A percentile compares a stretch with the other conserved stretches of the same genome.
Evolutionary conservation across 2,329 filamentous ascomycete species (phyloP).

Genomic region (Pseudopyricularia cyperi): DNA sequence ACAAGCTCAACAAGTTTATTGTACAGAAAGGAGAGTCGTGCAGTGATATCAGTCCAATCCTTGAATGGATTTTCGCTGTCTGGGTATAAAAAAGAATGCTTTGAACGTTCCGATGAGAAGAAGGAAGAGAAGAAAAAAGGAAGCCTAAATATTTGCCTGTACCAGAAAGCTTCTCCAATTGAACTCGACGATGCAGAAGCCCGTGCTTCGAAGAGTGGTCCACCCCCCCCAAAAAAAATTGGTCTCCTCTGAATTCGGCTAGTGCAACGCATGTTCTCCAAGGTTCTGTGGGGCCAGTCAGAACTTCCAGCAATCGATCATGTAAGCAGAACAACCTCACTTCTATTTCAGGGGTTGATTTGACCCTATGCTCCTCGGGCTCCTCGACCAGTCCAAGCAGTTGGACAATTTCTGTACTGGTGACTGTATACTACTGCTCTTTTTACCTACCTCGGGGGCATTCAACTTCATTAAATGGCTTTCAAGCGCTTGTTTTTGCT

Average conservation of each 20-base stretch:
- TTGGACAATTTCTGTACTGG: too few species aligned
- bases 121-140: conserved; percentile 2
- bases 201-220: background rate
- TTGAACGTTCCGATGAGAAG: background rate
- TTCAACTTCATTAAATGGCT: too few species aligned
- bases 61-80: background rate
- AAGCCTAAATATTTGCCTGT: background rate
- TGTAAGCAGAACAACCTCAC: background rate
- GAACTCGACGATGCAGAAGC: background rate
- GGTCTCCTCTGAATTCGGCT: conserved; percentile 2
- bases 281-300: conserved; percentile 9
- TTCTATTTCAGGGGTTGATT: background rate
- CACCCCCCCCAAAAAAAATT: conserved; percentile 7
- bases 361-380: too few species aligned
- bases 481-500: too few species aligned
- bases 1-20: background rate
- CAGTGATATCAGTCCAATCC: background rate
- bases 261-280: conserved; percentile 7
- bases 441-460: too few species aligned
- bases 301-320: background rate
- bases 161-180: conserved; percentile 5
- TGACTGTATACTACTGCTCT: too few species aligned
- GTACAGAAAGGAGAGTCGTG: background rate
- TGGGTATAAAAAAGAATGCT: background rate
- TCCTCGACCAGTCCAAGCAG: too few species aligned